phyloP scores from a whole-genome alignment of 768 basidiomycete species.

The Cystofilobasidium ferigula region DNA sequence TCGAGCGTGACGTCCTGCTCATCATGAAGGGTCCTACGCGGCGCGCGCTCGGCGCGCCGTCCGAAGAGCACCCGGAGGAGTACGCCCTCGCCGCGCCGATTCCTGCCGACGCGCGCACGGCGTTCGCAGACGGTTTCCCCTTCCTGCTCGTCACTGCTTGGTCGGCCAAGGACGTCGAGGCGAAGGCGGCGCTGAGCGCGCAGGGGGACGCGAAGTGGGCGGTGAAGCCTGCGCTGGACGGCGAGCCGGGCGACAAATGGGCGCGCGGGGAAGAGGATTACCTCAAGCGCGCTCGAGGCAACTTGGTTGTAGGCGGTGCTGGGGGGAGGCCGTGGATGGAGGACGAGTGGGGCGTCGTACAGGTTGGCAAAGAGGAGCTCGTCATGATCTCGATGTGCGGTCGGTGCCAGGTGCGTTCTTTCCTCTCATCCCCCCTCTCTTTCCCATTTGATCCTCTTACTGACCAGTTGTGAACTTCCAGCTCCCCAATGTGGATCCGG shows the following conservation, averaged over 20 bases:
- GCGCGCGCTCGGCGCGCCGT: not conserved
- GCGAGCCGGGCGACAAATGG: conserved; percentile 10
- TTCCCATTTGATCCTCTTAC: not conserved
- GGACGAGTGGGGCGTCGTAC: conserved; percentile 16
- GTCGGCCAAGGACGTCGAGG: conserved; percentile 7
- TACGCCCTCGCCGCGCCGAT: conserved; percentile 6
- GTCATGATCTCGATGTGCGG: conserved; percentile 11
- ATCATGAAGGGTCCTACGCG: conserved; percentile 12
- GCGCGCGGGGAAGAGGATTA: conserved; percentile 2
- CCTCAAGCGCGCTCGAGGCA: conserved; percentile 18
- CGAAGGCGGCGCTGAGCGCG: not conserved
- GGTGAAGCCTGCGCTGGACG: conserved; percentile 15
- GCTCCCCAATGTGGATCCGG: conserved; percentile 23
- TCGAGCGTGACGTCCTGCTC: not conserved
- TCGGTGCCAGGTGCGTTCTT: conserved; percentile 17
- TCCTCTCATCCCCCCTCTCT: not conserved
- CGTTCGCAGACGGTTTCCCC: conserved; percentile 23
- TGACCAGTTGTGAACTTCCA: not conserved
- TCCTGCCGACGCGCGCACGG: not conserved
- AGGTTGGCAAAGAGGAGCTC: conserved; percentile 15
- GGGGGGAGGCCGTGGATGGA: conserved; percentile 21
- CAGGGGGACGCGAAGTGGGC: conserved; percentile 2
- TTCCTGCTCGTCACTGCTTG: conserved; percentile 13
- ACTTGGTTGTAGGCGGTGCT: conserved; percentile 16
- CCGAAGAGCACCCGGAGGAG: not conserved